Evolutionary conservation across 108 stramenopile species (phyloP), one percentile per base, ranked within the genome.

Genomic region (Bacterosira constricta): DNA sequence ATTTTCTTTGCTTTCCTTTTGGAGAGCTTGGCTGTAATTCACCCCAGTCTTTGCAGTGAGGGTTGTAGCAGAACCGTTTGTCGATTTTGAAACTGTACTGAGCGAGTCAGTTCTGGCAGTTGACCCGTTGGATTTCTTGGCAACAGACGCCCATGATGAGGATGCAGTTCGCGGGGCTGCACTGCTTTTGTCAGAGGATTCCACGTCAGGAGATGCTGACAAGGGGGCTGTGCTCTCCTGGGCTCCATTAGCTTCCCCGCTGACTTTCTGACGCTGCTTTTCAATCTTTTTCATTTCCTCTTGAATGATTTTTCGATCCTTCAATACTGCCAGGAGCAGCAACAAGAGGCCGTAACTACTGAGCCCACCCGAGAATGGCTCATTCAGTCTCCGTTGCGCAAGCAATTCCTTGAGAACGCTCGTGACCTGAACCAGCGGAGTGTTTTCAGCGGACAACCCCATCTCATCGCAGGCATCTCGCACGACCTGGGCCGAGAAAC

Each of bases 341-440:
- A 97, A 73, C 34, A 97, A 84, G 6, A 98, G 81, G n/a, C 91
- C 95, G 74, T 97, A 98, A 61, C 93, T 95, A 45, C 93, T 93
- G 34, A 98, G 85, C 23, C 98, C 98, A 38, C 98, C 98, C 1
- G 95, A 92, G 73, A 94, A 97, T 1, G 97, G 96, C 64, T 98
- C 96, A 62, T 98, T 97, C 37, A 97, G 76, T 26, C 93, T 90
- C 54, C 90, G 77, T 53, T 93, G 92, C 0, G 86, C 92, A 21
- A 97, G 85, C 20, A 95, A 74, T 81, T 97, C 90, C 80, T 98
- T 96, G 46, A 96, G 50, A 3, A 95, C 94, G 85, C 95, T 90
- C 26, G 86, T 57, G 37, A 91, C 81, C 38, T 93, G 96, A 25
- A 94, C 92, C 34, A 88, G 73, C 7, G 92, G 81, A 26, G 90